phyloP scores from a whole-genome alignment of 306 rosid genomes.

The Trichosanthes truncata region DNA sequence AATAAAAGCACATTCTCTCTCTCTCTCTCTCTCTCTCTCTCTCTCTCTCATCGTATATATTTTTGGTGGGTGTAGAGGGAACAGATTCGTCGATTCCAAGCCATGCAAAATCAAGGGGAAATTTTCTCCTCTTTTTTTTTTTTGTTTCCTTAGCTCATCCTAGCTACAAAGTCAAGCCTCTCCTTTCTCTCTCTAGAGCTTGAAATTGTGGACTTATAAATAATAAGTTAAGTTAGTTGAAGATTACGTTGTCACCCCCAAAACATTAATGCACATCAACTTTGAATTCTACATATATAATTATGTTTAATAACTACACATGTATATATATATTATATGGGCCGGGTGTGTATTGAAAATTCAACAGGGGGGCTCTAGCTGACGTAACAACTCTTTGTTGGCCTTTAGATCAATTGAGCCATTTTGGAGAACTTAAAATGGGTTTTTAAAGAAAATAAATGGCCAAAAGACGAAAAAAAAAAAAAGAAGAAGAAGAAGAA shows the following conservation, averaged over 20 bases:
- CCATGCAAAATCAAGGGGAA: background rate
- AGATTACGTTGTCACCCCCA: background rate
- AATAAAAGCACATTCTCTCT: background rate
- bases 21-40: background rate
- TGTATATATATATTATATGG: no score
- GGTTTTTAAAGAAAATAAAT: background rate
- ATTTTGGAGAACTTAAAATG: no score
- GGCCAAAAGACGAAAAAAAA: no score
- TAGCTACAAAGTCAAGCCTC: background rate
- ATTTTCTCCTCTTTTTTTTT: no score
- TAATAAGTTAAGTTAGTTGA: background rate
- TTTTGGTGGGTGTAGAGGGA: slow-evolving; percentile 7
- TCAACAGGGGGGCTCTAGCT: background rate
- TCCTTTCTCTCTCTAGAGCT: background rate
- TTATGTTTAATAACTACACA: background rate
- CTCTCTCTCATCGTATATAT: background rate
- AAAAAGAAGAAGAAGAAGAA: no score
- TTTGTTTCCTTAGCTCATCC: background rate
- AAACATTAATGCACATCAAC: background rate
- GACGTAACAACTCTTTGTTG: background rate
- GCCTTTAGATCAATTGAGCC: no score
- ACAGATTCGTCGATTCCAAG: background rate
- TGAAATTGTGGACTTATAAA: background rate
- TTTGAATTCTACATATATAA: background rate
- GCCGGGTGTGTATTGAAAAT: no score